A percentile compares a stretch with the other conserved stretches of the same genome.
phyloP scores from a whole-genome alignment of 805 yeast genomes.

The Pichia ethanolica region DNA sequence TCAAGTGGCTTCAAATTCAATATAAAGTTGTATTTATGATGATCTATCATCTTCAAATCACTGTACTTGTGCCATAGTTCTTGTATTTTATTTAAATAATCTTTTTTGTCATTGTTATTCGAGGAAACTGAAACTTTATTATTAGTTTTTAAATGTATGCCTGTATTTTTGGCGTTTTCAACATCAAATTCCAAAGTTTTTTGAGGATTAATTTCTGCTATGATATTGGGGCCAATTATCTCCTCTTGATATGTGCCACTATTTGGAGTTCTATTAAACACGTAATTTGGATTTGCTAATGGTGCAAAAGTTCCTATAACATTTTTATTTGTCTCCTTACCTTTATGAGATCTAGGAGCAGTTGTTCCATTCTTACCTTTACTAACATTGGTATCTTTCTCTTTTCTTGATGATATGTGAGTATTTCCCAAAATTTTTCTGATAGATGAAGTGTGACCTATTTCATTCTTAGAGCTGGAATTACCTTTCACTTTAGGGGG shows the following conservation, averaged over 20 bases:
- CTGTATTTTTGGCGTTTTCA: constrained; percentile 7
- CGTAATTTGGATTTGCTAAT: constrained; percentile 8
- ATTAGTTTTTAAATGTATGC: not conserved
- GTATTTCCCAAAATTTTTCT: no score
- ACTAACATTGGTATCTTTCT: no score
- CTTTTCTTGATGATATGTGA: not conserved
- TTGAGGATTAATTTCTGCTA: not conserved
- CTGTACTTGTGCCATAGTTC: constrained; percentile 7
- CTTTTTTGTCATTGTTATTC: not conserved
- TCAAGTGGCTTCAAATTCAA: constrained; percentile 4
- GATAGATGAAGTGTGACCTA: no score
- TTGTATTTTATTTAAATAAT: constrained; percentile 1
- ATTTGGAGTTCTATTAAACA: constrained; percentile 18
- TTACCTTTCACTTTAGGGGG: not conserved
- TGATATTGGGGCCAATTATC: not conserved
- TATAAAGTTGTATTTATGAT: constrained; percentile 2
- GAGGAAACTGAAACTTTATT: not conserved
- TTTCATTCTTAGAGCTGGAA: no score
- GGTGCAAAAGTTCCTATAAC: constrained; percentile 6
- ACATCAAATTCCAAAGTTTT: not conserved
- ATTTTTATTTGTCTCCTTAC: not conserved
- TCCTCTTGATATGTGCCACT: constrained; percentile 26
- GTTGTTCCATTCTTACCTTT: no score
- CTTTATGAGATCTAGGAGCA: not conserved
- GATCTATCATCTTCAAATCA: not conserved